phyloP scores from a whole-genome alignment of 73 alveolate genomes.

The Tetrahymena elliotti region DNA sequence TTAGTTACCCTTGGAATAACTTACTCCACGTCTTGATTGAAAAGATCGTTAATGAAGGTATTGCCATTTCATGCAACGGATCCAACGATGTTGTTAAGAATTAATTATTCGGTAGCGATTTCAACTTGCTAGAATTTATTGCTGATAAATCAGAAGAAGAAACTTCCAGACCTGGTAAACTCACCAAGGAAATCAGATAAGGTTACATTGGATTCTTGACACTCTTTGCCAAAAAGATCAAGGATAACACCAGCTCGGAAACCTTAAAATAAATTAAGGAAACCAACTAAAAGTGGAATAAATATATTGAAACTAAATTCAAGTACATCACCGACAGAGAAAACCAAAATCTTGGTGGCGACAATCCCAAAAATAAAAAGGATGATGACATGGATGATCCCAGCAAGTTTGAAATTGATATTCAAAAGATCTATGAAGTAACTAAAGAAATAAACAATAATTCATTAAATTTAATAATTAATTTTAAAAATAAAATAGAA shows the following conservation, averaged over 20 bases:
- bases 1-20: not conserved
- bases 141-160: not conserved
- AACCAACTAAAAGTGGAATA: not conserved
- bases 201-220: not conserved
- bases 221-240: not conserved
- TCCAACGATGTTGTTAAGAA: not conserved
- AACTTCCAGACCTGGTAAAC: not conserved
- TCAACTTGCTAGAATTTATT: not conserved
- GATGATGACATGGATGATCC: not conserved
- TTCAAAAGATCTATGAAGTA: not conserved
- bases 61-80: not conserved
- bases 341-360: not conserved
- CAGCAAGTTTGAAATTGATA: not conserved
- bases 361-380: not conserved
- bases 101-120: not conserved
- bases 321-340: not conserved
- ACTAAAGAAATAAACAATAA: not conserved
- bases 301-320: not conserved
- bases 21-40: not conserved
- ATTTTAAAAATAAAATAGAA: not conserved
- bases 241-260: not conserved
- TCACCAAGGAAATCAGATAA: not conserved
- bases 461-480: not conserved
- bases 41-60: not conserved
- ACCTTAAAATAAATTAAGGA: not conserved